phyloP scores from a whole-genome alignment of 2,329 filamentous ascomycete genomes.

The Ophiostoma tasmaniense region DNA sequence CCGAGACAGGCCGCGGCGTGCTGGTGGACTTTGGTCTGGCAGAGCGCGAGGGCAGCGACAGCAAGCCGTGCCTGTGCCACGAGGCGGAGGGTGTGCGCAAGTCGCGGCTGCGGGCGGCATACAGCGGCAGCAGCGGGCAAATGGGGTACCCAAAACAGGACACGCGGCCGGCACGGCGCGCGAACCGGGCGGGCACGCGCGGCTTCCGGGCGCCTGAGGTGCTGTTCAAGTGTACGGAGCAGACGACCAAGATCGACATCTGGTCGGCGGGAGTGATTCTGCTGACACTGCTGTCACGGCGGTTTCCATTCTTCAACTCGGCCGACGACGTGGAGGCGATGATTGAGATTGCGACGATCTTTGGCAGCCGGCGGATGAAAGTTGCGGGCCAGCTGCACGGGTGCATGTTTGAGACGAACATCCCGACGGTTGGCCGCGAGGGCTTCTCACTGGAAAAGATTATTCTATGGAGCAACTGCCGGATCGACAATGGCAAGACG shows the following conservation, averaged over 20 bases:
- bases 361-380: constrained; percentile 78
- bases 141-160: constrained; percentile 82
- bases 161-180: constrained; percentile 74
- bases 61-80: constrained; percentile 74
- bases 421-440: constrained; percentile 77
- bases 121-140: constrained; percentile 40
- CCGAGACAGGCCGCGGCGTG: constrained; percentile 69
- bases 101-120: constrained; percentile 48
- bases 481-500: constrained; percentile 41
- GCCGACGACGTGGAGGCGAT: constrained; percentile 97
- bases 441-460: constrained; percentile 91
- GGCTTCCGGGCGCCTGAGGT: constrained; percentile 96
- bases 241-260: constrained; percentile 89
- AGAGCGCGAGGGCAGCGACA: constrained; percentile 70
- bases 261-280: constrained; percentile 98
- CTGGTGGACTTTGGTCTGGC: constrained; percentile 98
- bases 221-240: constrained; percentile 90
- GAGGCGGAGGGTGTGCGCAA: constrained; percentile 56
- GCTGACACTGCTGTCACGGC: constrained; percentile 81
- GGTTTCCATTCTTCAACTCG: constrained; percentile 98
- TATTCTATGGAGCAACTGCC: constrained; percentile 85
- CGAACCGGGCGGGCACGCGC: constrained; percentile 88
- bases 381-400: constrained; percentile 75
- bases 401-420: constrained; percentile 83
- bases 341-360: constrained; percentile 95